Base-by-base conservation (phyloP, 2,329 filamentous ascomycete species). In the Claviceps sp. region DNA sequence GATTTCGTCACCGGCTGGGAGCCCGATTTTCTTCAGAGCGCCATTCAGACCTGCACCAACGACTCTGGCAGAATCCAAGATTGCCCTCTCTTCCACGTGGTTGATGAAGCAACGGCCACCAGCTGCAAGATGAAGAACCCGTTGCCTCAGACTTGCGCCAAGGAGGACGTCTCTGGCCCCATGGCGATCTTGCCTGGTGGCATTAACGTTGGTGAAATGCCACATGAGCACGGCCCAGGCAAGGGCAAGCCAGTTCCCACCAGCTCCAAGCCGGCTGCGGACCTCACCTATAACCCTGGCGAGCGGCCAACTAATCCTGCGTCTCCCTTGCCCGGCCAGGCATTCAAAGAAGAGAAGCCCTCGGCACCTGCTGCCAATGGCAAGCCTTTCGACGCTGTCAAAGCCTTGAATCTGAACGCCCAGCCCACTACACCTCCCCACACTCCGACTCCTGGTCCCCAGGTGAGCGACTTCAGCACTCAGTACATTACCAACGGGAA, bases 1-100 rank as follows among this genome's bases (percentile, higher is more conserved):
- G 88, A 94, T 63, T 90, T 91, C 68, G 82, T 89, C 60, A 82
- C 77, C 63, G 88, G 86, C 30, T 94, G 88, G 88, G 77, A 89
- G 2, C 62, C 70, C 8, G 70, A 72, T 3, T 81, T 88, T 66
- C 75, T 93, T 38, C 81, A 89, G 65, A 50, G 75, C 5, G 88
- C 87, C n/a, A 73, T 90, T 55, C 66, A 89, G 47, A 77, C 73
- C 7, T 95, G 90, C 76, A 91, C 84, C 50, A 85, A 81, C 66
- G 62, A 61, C 0, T 82, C 79, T 9, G 90, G 90, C 37, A 61
- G 72, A 43, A 80, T 95, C 46, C 61, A 75, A 44, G 88, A 90
- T 65, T 96, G 90, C 70, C 69, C 78, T 0, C 59, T 93, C 34
- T 95, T 96, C 69, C 71, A 75, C 50, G 72, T 94, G 52, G 81